Evolutionary conservation across 257 asterid genomes (phyloP).

Genomic region (Salvia miltiorrhiza): DNA sequence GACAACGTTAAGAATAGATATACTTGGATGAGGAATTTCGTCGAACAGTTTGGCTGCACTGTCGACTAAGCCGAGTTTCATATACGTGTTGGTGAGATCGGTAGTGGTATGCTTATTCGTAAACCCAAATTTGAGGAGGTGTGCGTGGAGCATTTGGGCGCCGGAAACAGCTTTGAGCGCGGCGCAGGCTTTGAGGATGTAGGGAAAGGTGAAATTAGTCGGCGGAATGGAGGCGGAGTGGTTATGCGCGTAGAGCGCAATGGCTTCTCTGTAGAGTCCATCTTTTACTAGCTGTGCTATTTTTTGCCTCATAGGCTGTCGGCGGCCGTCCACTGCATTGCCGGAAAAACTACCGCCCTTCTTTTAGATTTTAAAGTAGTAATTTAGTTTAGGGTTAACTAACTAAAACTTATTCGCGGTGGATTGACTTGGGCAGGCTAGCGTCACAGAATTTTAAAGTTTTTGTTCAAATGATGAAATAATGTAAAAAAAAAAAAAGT

Average conservation of each 20-base stretch:
- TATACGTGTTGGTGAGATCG: constrained; percentile 57
- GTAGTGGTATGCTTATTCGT: constrained; percentile 49
- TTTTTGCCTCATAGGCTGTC: constrained; percentile 56
- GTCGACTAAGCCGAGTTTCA: constrained; percentile 42
- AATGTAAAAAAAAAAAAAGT: too few species aligned
- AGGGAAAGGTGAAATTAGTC: constrained; percentile 68
- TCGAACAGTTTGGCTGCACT: constrained; percentile 71
- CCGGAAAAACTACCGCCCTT: background rate
- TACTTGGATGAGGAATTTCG: constrained; percentile 59
- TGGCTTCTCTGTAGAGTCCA: constrained; percentile 70
- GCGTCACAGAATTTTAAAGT: background rate
- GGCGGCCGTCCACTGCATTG: constrained; percentile 25
- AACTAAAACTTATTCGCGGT: background rate
- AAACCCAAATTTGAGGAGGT: constrained; percentile 55
- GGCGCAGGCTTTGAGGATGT: constrained; percentile 82
- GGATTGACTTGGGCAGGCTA: background rate
- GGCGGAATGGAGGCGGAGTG: constrained; percentile 49
- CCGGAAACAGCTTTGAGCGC: constrained; percentile 42
- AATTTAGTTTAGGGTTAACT: background rate
- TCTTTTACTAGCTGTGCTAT: constrained; percentile 57
- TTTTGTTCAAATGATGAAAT: too few species aligned
- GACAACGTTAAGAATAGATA: constrained; percentile 47
- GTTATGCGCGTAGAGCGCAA: constrained; percentile 43
- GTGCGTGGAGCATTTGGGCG: constrained; percentile 70
- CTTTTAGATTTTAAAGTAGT: background rate